Evolutionary conservation across 2,329 filamentous ascomycete genomes (phyloP), one percentile per base, ranked within the genome.

Genomic region (Colletotrichum lini): DNA sequence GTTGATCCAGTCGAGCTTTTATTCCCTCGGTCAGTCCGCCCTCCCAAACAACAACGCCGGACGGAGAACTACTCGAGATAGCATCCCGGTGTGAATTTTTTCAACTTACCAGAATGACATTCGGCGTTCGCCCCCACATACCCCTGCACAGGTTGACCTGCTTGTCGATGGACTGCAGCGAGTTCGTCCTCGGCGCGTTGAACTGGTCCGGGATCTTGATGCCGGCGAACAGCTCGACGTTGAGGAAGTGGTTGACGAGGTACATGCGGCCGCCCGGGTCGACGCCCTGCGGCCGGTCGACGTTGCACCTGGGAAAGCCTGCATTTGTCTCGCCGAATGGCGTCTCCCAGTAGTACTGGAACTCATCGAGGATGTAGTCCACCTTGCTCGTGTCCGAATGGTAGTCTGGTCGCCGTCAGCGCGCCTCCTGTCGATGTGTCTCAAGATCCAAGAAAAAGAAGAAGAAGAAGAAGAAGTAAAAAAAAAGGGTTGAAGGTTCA

Each of bases 321-420:
- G 86, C 80, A 60, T 88, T 82, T 1, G 86, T 88, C 72, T 91
- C 89, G 73, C 93, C 90, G 80, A 88, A 95, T 0, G 88, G 85
- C 54, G 92, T 96, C 79, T 96, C 93, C 83, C 92, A 95, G 74
- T 92, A 87, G 80, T 90, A 90, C 30, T 82, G 81, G 77, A 91
- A 93, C 77, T 93, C 87, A 77, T 88, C 84, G 66, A 92, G 83
- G 65, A 93, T 89, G 77, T 91, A 93, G 35, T 88, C 83, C n/a
- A 89, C 86, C 60, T 82, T 78, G 42, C 76, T 79, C 1, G 81
- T 83, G 72, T 90, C 83, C 68, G 84, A 79, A 61, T 86, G 77
- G 74, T 88, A 94, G 79, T 95, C 93, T 90, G 30, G 35, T 5
- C 44, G 0, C 7, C 60, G 54, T 80, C 63, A 80, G 38, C 2